Conservation (phyloP, 2,329 filamentous ascomycete genomes). For the Malbranchea zuffiana region DNA sequence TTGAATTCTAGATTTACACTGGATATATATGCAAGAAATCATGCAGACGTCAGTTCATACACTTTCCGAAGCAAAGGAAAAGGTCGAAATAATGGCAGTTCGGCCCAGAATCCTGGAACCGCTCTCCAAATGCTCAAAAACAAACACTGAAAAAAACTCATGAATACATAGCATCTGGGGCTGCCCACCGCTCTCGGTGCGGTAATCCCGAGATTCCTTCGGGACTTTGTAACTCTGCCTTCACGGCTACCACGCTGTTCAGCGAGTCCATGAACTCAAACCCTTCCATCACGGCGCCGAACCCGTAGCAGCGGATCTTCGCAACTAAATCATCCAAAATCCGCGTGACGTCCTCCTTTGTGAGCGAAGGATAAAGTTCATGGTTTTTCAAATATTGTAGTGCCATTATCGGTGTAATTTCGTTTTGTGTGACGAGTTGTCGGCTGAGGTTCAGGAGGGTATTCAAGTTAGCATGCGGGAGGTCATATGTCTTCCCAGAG, state of each 20-base stretch:
- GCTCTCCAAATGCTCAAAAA: no score
- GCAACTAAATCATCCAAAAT: slow-evolving; percentile 62
- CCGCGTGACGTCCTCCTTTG: slow-evolving; percentile 55
- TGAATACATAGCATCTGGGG: slow-evolving; percentile 13
- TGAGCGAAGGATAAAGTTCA: slow-evolving; percentile 56
- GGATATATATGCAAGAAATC: no score
- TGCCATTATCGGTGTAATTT: slow-evolving; percentile 88
- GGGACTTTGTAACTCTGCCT: no score
- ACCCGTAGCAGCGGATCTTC: slow-evolving; percentile 87
- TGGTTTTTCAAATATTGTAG: slow-evolving; percentile 72
- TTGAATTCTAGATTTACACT: no score
- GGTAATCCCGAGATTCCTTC: neutral
- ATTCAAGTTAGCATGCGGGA: slow-evolving; percentile 63
- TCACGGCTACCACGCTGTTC: slow-evolving; percentile 55
- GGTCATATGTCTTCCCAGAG: slow-evolving; percentile 65
- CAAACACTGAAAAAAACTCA: slow-evolving; percentile 7
- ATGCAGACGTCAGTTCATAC: no score
- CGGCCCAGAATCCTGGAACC: no score
- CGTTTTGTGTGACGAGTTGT: slow-evolving; percentile 67
- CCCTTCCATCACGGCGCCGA: slow-evolving; percentile 59
- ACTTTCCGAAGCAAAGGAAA: no score
- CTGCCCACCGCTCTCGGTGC: neutral
- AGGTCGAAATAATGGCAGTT: no score
- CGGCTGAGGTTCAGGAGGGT: slow-evolving; percentile 77
- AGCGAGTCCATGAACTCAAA: slow-evolving; percentile 61